Base-by-base conservation (phyloP, 306 rosid genomes). In the Canavalia ensiformis region DNA sequence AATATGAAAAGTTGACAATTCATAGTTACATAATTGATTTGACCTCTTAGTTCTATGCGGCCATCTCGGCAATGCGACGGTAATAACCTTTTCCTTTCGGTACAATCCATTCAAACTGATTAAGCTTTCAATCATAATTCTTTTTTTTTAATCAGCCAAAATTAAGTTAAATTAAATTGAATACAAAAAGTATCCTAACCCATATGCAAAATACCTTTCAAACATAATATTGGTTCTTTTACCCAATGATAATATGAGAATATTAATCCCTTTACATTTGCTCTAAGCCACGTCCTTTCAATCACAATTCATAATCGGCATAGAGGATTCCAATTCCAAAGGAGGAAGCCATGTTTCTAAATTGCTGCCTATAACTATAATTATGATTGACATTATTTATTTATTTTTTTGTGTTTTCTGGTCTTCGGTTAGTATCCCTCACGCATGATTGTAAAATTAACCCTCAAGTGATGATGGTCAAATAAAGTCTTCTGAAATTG, bases 21-120 rank as follows among this genome's bases (percentile, higher is more conserved):
- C 13, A 54, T 68, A 41, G 4, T 67, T 59, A 39, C 77, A 9
- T 47, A 25, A 35, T 77, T 59, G 72, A 59, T 72, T 80, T 62
- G 72, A 63, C 72, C 49, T 25, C 44, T 31, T 67, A 30, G 33
- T 41, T 41, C 4, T 68, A 45, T 13, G 5, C 50, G 41, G 42
- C n/a, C 12, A 62, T 47, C 37, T 76, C 31, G 5, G 49, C 42
- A 62, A 52, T 73, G 80, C 75, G 18, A 54, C 25, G 59, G 56
- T 73, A 10, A 50, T 64, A 31, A 63, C 58, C 57, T 39, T 66
- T 77, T 65, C 54, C 34, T 18, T 66, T 41, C n/a, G 9, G 8
- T 4, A 52, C 54, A 50, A 51, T n/a, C 51, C 52, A 59, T 63
- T 13, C 30, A 41, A 72, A 46, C 29, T 37, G 13, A 64, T 51